Evolutionary conservation across 352 stramenopile genomes (phyloP).

Genomic region (Globisporangium heterothallicum): DNA sequence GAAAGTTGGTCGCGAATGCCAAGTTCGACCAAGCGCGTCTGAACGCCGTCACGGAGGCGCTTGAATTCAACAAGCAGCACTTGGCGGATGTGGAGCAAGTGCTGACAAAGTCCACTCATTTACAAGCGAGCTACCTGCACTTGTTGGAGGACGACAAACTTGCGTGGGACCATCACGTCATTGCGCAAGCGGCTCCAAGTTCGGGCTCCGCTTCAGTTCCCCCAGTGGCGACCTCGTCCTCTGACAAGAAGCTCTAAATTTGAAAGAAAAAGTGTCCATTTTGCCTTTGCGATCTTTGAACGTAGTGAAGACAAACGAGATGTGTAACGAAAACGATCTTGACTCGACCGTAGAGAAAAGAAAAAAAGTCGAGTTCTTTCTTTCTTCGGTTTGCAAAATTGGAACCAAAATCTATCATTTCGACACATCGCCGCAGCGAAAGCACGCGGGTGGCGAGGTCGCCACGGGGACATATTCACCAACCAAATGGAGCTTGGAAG

Average conservation of each 20-base stretch:
- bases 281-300: background rate
- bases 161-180: slow-evolving; percentile 10
- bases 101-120: slow-evolving; percentile 53
- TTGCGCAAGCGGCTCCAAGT: background rate
- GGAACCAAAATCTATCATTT: background rate
- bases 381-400: background rate
- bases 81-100: slow-evolving; percentile 51
- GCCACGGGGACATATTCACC: no score
- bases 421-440: background rate
- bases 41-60: slow-evolving; percentile 30
- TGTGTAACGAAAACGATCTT: background rate
- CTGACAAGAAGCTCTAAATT: slow-evolving; percentile 1
- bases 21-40: slow-evolving; percentile 55
- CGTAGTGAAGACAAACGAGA: background rate
- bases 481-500: background rate
- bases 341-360: background rate
- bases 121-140: slow-evolving; percentile 69
- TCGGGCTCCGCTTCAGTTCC: no score
- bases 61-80: slow-evolving; percentile 30
- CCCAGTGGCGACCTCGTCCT: background rate
- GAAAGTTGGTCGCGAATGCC: slow-evolving; percentile 45
- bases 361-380: background rate
- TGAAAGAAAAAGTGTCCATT: background rate
- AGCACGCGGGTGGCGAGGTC: background rate
- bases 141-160: slow-evolving; percentile 28